Evolutionary conservation across 768 basidiomycete genomes (phyloP).

Genomic region (Termitomyces sp.): DNA sequence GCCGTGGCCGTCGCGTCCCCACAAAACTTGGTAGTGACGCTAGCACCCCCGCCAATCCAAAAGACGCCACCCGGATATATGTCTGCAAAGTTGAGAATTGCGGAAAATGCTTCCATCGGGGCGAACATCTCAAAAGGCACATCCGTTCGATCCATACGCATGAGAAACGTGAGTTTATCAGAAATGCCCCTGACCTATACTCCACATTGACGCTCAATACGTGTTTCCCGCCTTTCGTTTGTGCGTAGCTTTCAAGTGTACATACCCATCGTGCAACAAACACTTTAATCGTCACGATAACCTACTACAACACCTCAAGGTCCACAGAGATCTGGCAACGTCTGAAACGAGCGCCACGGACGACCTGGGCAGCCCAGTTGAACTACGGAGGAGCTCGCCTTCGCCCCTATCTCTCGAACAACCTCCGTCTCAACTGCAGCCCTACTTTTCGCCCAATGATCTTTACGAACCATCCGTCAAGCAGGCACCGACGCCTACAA

Average conservation of each 20-base stretch:
- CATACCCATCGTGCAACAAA: constrained; percentile 61
- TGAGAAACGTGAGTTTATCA: constrained; percentile 63
- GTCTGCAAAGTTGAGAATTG: constrained; percentile 65
- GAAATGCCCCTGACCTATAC: constrained; percentile 6
- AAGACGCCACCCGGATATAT: constrained; percentile 31
- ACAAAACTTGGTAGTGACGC: constrained; percentile 27
- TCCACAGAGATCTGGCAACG: constrained; percentile 42
- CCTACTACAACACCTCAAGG: constrained; percentile 71
- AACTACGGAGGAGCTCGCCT: constrained; percentile 5
- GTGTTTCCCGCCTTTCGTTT: constrained; percentile 10
- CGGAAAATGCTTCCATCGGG: constrained; percentile 75
- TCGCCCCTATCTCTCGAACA: constrained; percentile 8
- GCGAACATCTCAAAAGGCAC: constrained; percentile 81
- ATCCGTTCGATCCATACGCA: constrained; percentile 76
- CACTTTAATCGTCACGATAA: constrained; percentile 78
- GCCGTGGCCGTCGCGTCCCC: constrained; percentile 71
- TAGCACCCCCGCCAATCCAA: constrained; percentile 11
- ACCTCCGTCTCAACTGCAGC: constrained; percentile 7
- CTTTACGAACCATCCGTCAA: constrained; percentile 8
- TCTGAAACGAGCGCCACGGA: constrained; percentile 10
- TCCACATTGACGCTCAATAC: constrained; percentile 11
- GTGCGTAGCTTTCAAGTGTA: constrained; percentile 62
- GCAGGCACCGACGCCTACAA: constrained; percentile 1
- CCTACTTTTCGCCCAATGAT: constrained; percentile 7
- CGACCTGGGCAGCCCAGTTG: constrained; percentile 9